Evolutionary conservation across 257 asterid genomes (phyloP), one percentile per base, ranked within the genome.

Genomic region (Parsonsia alboflavescens): DNA sequence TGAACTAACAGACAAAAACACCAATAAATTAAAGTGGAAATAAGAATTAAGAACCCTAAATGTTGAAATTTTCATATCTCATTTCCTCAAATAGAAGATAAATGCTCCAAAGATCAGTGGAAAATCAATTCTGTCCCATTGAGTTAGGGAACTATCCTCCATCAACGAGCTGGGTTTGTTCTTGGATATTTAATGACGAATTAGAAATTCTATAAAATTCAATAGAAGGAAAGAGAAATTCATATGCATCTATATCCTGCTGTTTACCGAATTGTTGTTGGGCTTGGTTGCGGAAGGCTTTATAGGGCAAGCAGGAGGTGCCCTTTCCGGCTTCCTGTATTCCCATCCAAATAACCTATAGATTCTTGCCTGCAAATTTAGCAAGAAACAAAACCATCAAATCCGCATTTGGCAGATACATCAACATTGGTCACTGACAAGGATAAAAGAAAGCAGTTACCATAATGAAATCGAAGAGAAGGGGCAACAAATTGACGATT

Each of bases 281-380:
- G 81, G 56, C 50, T 85, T 84, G 75, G 82, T 21, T 15, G 91
- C 85, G 22, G 97, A 74, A 41, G 98, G 89, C 63, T 87, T 90
- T 50, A 80, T 81, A 58, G 98, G 97, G 81, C 97, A 94, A 82
- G 97, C 96, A 64, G 97, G 87, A 49, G 97, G 91, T 11, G 86
- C 89, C 75, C 98, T 90, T 79, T 61, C 93, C 70, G 99, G 98
- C 85, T 83, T 90, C 77, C 87, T 89, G 76, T 92, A 95, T 71
- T 95, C 99, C 96, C 96, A 86, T 36, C 98, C 98, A 4, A 82
- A 74, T 83, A 95, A 80, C 57, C 94, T 85, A 74, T 90, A 95
- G 49, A 95, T 63, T 86, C 81, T 90, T 21, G 91, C 91, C 99
- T 94, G 86, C 80, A 41, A 19, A 66, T 24, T 52, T 2, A 77